Conservation (phyloP, 305 asterid genomes). For the Solanum hybrid region DNA sequence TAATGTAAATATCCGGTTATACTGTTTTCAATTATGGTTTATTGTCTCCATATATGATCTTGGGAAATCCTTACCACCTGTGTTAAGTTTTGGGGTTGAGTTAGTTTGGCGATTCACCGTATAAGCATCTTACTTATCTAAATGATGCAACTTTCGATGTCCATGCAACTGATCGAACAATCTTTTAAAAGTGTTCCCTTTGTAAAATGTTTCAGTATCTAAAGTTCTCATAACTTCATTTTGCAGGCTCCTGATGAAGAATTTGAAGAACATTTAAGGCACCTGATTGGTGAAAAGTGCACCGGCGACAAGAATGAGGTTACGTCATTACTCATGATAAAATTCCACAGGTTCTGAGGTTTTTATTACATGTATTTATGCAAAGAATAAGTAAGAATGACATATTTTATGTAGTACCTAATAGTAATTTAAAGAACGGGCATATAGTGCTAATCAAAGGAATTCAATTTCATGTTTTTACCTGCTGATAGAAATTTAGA, state of each 20-base stretch:
- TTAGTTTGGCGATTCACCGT: not conserved
- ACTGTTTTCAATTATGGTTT: not conserved
- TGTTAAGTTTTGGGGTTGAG: not conserved
- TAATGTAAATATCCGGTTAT: not conserved
- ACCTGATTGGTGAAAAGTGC: conserved; percentile 67
- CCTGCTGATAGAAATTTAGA: not conserved
- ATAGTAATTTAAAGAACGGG: not conserved
- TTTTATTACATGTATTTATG: not conserved
- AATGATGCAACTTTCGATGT: not conserved
- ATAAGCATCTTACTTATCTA: not conserved
- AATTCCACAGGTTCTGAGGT: not conserved
- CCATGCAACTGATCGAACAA: not conserved
- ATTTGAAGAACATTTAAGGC: conserved; percentile 80
- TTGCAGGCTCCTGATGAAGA: conserved; percentile 92
- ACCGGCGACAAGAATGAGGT: conserved; percentile 87
- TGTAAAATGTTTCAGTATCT: not conserved
- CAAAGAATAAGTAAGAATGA: not conserved
- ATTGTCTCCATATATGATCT: not conserved
- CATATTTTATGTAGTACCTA: not conserved
- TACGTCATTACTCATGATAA: not conserved
- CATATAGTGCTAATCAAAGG: not conserved
- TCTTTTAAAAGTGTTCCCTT: not conserved
- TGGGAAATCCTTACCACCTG: not conserved
- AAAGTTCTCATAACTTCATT: not conserved
- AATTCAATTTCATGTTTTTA: not conserved